Evolutionary conservation across 768 basidiomycete genomes (phyloP), one percentile per base, ranked within the genome.

Genomic region (Calocybe cyanea): DNA sequence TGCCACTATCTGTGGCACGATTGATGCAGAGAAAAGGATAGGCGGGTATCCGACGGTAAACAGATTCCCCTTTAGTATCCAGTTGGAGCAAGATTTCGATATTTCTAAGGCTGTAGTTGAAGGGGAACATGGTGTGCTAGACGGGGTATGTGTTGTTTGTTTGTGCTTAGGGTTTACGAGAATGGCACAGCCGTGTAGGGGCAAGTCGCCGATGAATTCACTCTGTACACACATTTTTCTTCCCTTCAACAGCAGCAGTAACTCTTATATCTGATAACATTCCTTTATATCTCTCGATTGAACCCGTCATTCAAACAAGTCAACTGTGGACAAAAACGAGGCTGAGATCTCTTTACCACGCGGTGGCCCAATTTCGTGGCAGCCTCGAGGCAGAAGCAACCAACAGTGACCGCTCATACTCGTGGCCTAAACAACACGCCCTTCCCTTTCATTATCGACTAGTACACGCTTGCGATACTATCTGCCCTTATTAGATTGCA

Each of bases 371-470:
- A 39, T 47, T 50, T 54, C 17, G 50, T 53, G 41, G 46, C 51
- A 49, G 57, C 57, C 57, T 59, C 57, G 57, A 59, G 57, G 57
- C 57, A 48, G 48, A 28, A 38, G 43, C 54, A 49, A 49, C 52
- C 33, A 45, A 35, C 48, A 37, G 46, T 35, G 25, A 25, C 33
- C 41, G 20, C 45, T 20, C 25, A 43, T 46, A 56, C 55, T 54
- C 57, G 57, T 58, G 57, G 54, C 46, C 47, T 46, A 39, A n/a
- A 34, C 17, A 48, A 53, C 54, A 51, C 50, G 42, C 51, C 48
- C 44, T 43, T 31, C 43, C 37, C 35, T 31, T 35, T 46, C 23
- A 28, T 45, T 41, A 17, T 35, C 45, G 38, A 15, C 45, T 50
- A 46, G 38, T 49, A 37, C 49, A 7, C 34, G 7, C 34, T 35